Percentiles rank a stretch among this genome's conserved stretches.
These are phyloP conservation scores for Ophiostoma piceae DNA, from an alignment of 2,329 filamentous ascomycete genomes.

Conservation along the genomic window DNA sequence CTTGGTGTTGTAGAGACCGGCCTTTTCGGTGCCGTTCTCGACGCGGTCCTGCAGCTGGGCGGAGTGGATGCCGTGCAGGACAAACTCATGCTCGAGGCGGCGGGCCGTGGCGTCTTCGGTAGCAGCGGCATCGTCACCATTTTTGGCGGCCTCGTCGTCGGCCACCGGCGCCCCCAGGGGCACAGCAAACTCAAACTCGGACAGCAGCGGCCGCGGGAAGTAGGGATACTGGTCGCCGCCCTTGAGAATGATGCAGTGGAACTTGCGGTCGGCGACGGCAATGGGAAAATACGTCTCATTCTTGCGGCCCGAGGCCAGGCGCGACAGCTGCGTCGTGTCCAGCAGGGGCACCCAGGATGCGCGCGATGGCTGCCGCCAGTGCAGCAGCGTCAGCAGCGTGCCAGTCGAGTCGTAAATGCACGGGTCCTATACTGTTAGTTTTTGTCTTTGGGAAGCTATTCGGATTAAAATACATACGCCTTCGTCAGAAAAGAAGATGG, in stretches of 20 bases:
- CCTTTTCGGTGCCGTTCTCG: slow-evolving; percentile 50
- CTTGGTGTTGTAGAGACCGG: slow-evolving; percentile 59
- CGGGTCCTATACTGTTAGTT: slow-evolving; percentile 55
- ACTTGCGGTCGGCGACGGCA: slow-evolving; percentile 82
- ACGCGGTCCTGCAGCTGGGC: slow-evolving; percentile 72
- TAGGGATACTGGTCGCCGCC: slow-evolving; percentile 89
- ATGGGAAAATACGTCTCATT: slow-evolving; percentile 92
- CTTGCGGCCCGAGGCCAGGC: slow-evolving; percentile 78
- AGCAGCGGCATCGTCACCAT: slow-evolving; percentile 32
- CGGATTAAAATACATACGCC: slow-evolving; percentile 41
- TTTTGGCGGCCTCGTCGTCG: slow-evolving; percentile 34
- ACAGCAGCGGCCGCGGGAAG: slow-evolving; percentile 82
- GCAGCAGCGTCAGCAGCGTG: slow-evolving; percentile 77
- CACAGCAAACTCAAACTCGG: slow-evolving; percentile 87
- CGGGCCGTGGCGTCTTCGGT: slow-evolving; percentile 46
- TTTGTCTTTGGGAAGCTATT: background rate
- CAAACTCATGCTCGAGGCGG: slow-evolving; percentile 72
- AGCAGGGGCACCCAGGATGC: slow-evolving; percentile 89
- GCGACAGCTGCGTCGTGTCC: slow-evolving; percentile 77
- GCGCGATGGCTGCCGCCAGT: slow-evolving; percentile 82
- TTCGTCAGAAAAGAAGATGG: slow-evolving; percentile 84
- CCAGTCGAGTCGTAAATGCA: slow-evolving; percentile 95
- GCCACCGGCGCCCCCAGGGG: slow-evolving; percentile 53
- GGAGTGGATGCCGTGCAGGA: slow-evolving; percentile 66
- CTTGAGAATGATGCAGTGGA: slow-evolving; percentile 99